Conservation (phyloP, 73 alveolate species). For the Paramecium pentaurelia region DNA sequence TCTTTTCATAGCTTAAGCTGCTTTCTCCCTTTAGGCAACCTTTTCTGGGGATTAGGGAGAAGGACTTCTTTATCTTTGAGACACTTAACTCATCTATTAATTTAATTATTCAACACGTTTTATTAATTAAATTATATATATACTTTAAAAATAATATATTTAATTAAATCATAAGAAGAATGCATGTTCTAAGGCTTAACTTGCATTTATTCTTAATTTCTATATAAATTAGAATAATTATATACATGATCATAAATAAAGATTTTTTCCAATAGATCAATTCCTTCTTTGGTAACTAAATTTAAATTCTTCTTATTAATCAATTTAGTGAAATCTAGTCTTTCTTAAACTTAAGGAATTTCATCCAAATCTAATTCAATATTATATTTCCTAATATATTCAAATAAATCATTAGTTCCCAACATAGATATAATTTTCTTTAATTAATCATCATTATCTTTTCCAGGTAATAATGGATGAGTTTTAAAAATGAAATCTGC, state of each 20-base stretch:
- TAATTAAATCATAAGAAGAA: neutral
- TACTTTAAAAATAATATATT: neutral
- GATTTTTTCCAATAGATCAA: neutral
- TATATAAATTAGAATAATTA: neutral
- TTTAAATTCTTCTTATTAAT: neutral
- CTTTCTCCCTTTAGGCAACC: neutral
- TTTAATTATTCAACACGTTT: conserved; percentile 45
- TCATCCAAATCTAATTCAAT: neutral
- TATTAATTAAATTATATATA: neutral
- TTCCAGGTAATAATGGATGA: conserved; percentile 27
- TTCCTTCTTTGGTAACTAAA: neutral
- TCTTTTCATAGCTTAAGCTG: conserved; percentile 48
- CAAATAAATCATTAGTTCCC: neutral
- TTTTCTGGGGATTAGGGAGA: conserved; percentile 4
- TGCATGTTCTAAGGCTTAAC: conserved; percentile 13
- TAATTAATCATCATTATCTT: neutral
- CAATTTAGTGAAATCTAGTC: neutral
- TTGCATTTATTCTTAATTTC: neutral
- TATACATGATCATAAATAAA: conserved; percentile 28
- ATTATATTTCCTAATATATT: neutral
- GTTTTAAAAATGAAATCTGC: neutral
- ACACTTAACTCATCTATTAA: conserved; percentile 33
- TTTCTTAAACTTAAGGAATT: neutral
- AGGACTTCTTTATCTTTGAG: conserved; percentile 18
- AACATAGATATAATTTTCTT: neutral